Evolutionary conservation across 129 eudicot genomes (phyloP).

Genomic region (Ambrosia artemisiifolia): DNA sequence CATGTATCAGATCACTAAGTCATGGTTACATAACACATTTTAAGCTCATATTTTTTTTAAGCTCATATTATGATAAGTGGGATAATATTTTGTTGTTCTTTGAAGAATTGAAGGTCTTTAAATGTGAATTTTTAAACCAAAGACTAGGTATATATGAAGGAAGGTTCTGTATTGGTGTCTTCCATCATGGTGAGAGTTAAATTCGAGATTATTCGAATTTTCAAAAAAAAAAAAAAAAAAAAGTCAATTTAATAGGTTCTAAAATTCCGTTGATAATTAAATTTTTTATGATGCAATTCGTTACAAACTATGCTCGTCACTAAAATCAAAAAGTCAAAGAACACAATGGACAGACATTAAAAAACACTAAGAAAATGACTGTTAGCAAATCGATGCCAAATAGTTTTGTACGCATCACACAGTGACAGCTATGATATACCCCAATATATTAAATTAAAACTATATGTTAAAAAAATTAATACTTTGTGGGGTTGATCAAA

Average conservation of each 20-base stretch:
- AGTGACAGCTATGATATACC: constrained; percentile 2
- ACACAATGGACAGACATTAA: background rate
- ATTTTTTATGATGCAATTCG: background rate
- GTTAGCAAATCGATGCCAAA: constrained; percentile 6
- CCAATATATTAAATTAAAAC: background rate
- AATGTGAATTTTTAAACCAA: too few relatives aligned
- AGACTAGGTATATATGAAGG: too few relatives aligned
- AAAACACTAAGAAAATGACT: constrained; percentile 5
- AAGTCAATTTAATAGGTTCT: background rate
- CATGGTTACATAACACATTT: too few relatives aligned
- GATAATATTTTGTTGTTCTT: too few relatives aligned
- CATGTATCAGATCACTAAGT: too few relatives aligned
- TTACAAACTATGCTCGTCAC: background rate
- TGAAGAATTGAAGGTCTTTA: too few relatives aligned
- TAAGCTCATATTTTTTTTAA: too few relatives aligned
- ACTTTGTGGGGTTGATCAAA: background rate
- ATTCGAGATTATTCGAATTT: too few relatives aligned
- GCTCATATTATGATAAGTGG: too few relatives aligned
- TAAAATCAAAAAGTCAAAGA: background rate
- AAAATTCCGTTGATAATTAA: background rate
- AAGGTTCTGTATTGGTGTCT: too few relatives aligned
- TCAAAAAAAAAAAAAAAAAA: too few relatives aligned
- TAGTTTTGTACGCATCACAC: constrained; percentile 1
- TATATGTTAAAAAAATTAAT: background rate
- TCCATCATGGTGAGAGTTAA: too few relatives aligned